A percentile compares a stretch with the other conserved stretches of the same genome.
Evolutionary conservation across 129 eudicot genomes (phyloP).

Genomic region (Oenanthe sinensis): DNA sequence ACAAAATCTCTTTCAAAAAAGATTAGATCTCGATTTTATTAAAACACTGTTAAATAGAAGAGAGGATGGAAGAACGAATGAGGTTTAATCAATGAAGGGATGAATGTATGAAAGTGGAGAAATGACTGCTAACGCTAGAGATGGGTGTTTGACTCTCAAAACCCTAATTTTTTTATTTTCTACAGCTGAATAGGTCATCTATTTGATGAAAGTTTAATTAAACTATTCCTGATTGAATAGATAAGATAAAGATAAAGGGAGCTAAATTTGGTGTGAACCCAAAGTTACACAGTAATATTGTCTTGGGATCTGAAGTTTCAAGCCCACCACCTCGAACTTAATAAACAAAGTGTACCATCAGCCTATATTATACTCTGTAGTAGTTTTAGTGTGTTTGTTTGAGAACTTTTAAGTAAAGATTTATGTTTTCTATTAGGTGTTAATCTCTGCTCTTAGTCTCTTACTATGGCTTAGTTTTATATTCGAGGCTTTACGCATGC

Average conservation of each 20-base stretch:
- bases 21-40: too few species aligned
- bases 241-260: background rate
- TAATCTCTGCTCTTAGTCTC: conserved; percentile 30
- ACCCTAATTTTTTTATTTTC: too few species aligned
- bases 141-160: too few species aligned
- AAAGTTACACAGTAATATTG: background rate
- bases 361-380: background rate
- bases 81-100: too few species aligned
- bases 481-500: conserved; percentile 3
- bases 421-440: conserved; percentile 32
- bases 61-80: too few species aligned
- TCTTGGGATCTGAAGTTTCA: conserved; percentile 8
- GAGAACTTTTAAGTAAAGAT: background rate
- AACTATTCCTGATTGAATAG: background rate
- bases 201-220: too few species aligned
- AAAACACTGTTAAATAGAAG: too few species aligned
- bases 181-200: too few species aligned
- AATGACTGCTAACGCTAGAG: too few species aligned
- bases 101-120: too few species aligned
- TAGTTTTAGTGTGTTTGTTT: background rate
- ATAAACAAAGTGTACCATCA: background rate
- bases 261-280: background rate
- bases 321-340: conserved; percentile 9
- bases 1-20: too few species aligned
- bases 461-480: conserved; percentile 23